These are phyloP conservation scores for Simmondsia chinensis DNA, from an alignment of 148 eudicot species.

Conservation along the genomic window DNA sequence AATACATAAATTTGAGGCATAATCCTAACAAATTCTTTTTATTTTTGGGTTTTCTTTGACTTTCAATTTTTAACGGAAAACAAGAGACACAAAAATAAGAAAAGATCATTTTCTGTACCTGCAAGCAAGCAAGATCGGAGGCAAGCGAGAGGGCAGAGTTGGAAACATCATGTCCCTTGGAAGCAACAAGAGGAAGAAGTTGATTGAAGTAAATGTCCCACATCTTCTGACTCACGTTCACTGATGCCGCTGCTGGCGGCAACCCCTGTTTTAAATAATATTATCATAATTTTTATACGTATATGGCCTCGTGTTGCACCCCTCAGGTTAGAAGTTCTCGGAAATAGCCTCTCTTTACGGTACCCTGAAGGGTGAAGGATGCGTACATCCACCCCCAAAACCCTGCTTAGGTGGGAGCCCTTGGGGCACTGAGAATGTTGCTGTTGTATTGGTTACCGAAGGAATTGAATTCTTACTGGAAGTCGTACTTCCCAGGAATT, in stretches of 20 bases:
- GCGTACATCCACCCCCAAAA: too few species aligned
- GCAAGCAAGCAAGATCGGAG: constrained; percentile 69
- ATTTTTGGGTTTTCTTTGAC: not conserved
- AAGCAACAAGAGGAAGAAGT: constrained; percentile 45
- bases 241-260: constrained; percentile 40
- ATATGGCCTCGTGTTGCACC: too few species aligned
- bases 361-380: too few species aligned
- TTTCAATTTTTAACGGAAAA: not conserved
- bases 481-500: too few species aligned
- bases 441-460: too few species aligned
- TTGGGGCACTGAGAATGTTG: too few species aligned
- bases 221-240: constrained; percentile 57
- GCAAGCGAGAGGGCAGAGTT: constrained; percentile 56
- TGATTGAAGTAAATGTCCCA: constrained; percentile 58
- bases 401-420: too few species aligned
- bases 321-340: too few species aligned
- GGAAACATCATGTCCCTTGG: constrained; percentile 69
- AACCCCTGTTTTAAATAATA: constrained; percentile 1
- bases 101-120: constrained; percentile 26
- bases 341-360: too few species aligned
- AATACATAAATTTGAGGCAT: too few species aligned
- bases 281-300: not conserved
- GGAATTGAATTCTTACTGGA: too few species aligned
- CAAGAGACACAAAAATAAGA: not conserved
- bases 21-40: not conserved